These are phyloP conservation scores for Brettanomyces custersianus DNA, from an alignment of 805 yeast species.

Conservation along the genomic window DNA sequence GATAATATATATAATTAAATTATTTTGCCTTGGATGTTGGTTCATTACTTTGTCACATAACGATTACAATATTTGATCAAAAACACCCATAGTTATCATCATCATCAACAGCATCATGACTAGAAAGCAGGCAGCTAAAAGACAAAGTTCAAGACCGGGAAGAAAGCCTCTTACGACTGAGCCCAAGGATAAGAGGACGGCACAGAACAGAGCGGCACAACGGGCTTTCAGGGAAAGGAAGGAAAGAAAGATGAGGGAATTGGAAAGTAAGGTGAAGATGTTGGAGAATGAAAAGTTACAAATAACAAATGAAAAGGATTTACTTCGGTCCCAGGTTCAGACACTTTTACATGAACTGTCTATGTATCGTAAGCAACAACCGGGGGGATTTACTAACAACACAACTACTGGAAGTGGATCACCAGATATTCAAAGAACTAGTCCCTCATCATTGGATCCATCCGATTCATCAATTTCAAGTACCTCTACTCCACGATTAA, in stretches of 20 bases:
- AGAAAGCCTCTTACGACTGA: constrained; percentile 65
- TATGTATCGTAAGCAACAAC: constrained; percentile 6
- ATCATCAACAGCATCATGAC: neutral
- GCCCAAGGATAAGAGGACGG: constrained; percentile 83
- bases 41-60: no score
- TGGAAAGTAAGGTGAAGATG: constrained; percentile 66
- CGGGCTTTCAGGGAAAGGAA: constrained; percentile 93
- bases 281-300: constrained; percentile 67
- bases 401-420: neutral
- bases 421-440: neutral
- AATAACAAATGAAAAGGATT: constrained; percentile 63
- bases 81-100: no score
- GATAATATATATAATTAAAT: no score
- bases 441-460: neutral
- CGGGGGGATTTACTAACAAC: no score
- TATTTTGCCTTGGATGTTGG: no score
- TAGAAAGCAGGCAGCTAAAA: neutral
- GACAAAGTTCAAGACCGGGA: constrained; percentile 48
- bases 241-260: constrained; percentile 75
- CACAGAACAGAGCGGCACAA: constrained; percentile 98
- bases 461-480: constrained; percentile 1
- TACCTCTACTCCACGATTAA: neutral
- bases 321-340: constrained; percentile 67
- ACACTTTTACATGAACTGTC: constrained; percentile 60
- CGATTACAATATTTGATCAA: no score